Evolutionary conservation across 2,329 filamentous ascomycete species (phyloP), one percentile per base, ranked within the genome.

Genomic region (Colletotrichum aenigma): DNA sequence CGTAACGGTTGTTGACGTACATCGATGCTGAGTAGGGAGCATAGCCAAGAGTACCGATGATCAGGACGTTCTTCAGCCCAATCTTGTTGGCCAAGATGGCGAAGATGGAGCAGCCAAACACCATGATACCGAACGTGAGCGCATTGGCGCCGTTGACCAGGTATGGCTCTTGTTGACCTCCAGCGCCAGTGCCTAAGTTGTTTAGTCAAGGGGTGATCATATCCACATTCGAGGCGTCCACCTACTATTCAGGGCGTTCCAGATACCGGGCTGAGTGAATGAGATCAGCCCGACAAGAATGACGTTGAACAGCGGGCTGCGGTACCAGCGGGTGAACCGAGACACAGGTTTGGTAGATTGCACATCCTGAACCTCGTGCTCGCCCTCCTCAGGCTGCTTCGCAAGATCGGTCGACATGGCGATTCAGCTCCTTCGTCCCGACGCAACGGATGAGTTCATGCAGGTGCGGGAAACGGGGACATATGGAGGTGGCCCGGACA

Each of bases 131-230:
- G 79, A 95, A 95, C 0, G 93, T 94, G 38, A 95, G 82, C 0
- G 93, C 91, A 78, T 95, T 95, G 15, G 92, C 92, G 0, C 91
- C 89, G 78, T 94, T 95, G 64, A 95, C 91, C 1, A 95, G 87
- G 79, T 92, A 89, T 0, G 93, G 93, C 18, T 88, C 88, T 78
- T 92, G 88, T 38, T 90, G 88, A 6, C 94, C 94, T 62, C 93
- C 94, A 2, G 92, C 94, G 9, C 93, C 93, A 1, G 80, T 81
- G 66, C 78, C 80, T 81, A 48, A 0, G 6, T 10, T 2, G 4
- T 4, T 3, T 2, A 3, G 52, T 74, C 4, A 74, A 28, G 5
- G 16, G 10, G 0, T 15, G 2, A 13, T 16, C 15, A 30, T 24
- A 48, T 0, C 6, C 9, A 32, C 1, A 38, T 8, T 58, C 1